These are phyloP conservation scores for Cutaneotrichosporon sp. DNA, from an alignment of 1,284 basidiomycete genomes.

Conservation along the genomic window DNA sequence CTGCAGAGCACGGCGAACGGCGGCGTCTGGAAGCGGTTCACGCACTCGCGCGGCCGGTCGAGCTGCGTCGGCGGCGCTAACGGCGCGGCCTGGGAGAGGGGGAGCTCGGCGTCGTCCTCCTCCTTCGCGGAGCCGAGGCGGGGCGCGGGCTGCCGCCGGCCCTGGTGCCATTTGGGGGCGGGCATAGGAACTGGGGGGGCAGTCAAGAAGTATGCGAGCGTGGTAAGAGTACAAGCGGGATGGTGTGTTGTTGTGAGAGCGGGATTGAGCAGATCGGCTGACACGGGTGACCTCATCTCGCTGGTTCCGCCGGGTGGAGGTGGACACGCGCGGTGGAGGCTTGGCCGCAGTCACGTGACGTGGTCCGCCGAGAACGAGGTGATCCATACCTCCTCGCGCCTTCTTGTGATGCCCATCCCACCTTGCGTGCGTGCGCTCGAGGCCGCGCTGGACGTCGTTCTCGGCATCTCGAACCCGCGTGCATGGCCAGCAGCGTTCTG, in stretches of 20 bases:
- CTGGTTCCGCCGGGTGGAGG: background rate
- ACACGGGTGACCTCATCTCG: background rate
- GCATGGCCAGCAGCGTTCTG: no score
- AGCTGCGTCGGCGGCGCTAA: conserved; percentile 34
- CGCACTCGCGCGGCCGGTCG: conserved; percentile 50
- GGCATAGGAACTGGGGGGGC: background rate
- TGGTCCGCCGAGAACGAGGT: no score
- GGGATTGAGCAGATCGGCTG: no score
- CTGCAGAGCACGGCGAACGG: conserved; percentile 49
- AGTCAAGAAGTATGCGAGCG: background rate
- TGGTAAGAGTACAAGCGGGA: background rate
- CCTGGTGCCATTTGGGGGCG: background rate
- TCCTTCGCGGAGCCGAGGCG: conserved; percentile 1
- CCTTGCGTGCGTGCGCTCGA: no score
- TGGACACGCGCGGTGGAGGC: background rate
- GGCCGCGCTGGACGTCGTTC: no score
- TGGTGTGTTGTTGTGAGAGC: background rate
- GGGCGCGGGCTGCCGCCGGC: background rate
- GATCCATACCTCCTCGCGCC: no score
- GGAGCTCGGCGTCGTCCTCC: background rate
- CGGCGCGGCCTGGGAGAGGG: conserved; percentile 4
- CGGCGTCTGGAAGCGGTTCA: conserved; percentile 50
- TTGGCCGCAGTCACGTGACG: background rate
- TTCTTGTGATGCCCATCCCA: no score
- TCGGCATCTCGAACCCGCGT: no score